Conservation (phyloP, 2,329 filamentous ascomycete species). For the Pseudocercospora fuligena region DNA sequence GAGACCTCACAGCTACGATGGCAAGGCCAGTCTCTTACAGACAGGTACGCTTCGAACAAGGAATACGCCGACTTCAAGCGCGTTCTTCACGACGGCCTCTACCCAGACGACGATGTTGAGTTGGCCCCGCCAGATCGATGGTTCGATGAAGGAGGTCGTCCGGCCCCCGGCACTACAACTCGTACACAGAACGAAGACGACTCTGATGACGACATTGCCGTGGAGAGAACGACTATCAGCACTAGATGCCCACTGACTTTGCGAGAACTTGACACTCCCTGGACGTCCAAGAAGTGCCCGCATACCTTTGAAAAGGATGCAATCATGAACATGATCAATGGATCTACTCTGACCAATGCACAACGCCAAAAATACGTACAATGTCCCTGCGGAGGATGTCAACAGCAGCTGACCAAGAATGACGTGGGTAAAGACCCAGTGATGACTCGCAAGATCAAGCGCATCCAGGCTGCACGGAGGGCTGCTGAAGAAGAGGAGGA, state of each 20-base stretch:
- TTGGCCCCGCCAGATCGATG: slow-evolving; percentile 61
- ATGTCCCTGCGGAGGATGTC: slow-evolving; percentile 71
- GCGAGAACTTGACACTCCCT: slow-evolving; percentile 67
- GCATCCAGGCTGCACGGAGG: slow-evolving; percentile 54
- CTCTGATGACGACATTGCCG: slow-evolving; percentile 70
- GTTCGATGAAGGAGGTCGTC: slow-evolving; percentile 60
- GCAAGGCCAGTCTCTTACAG: slow-evolving; percentile 43
- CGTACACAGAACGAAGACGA: slow-evolving; percentile 47
- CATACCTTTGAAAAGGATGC: slow-evolving; percentile 73
- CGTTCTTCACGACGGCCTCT: slow-evolving; percentile 64
- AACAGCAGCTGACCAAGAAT: slow-evolving; percentile 54
- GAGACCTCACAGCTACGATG: slow-evolving; percentile 51
- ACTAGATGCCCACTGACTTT: slow-evolving; percentile 74
- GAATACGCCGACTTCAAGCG: slow-evolving; percentile 65
- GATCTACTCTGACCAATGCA: slow-evolving; percentile 8
- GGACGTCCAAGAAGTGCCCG: slow-evolving; percentile 68
- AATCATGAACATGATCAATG: slow-evolving; percentile 60
- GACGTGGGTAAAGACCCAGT: slow-evolving; percentile 64
- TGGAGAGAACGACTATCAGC: slow-evolving; percentile 67
- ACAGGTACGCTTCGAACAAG: slow-evolving; percentile 63
- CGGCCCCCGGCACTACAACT: slow-evolving; percentile 48
- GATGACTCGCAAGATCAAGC: slow-evolving; percentile 63
- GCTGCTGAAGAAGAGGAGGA: slow-evolving; percentile 51
- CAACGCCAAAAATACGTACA: slow-evolving; percentile 46
- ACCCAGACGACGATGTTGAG: slow-evolving; percentile 57